Evolutionary conservation across 202 grass and related monocot species (phyloP), one percentile per base, ranked within the genome.

Genomic region (Carex sylvatica): DNA sequence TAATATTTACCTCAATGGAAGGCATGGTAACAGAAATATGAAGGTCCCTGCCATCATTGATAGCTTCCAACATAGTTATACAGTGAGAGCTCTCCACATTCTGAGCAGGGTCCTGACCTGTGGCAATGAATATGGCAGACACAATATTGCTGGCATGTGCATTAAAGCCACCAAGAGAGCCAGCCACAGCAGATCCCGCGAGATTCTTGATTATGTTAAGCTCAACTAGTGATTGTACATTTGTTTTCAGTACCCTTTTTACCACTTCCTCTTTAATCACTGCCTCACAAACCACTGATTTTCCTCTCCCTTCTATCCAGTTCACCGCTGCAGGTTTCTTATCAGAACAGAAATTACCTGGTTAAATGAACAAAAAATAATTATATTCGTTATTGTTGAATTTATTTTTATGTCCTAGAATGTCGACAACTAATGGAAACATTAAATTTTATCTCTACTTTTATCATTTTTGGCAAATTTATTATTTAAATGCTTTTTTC

Each of bases 1-100:
- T 31, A 70, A 71, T 49, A 78, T 76, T n/a, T 95, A 98, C 95
- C 92, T 95, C 95, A 60, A 98, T 98, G 64, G 90, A 93, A 80
- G 95, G 95, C 95, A 98, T 95, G 12, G 95, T 94, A 31, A 98
- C 95, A 49, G 95, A 98, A 62, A 98, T 83, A 79, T 98, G 95
- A 78, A 98, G 95, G 83, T 98, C 95, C 83, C 78, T 91, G 19
- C 90, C 92, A 28, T 83, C 92, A 65, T 93, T 98, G 73, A 87
- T 55, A 80, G 92, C 86, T 79, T 98, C 95, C 78, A 95, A 56
- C 92, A 98, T 98, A 79, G 95, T 98, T 67, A 98, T 98, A 80
- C 95, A 98, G 14, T 98, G 92, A 61, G 92, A 98, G 74, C 95
- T 98, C 84, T 98, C 95, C 9, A 98, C 90, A 70, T 98, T 98